phyloP scores from a whole-genome alignment of 768 basidiomycete genomes.

The Pisolithus tinctorius region DNA sequence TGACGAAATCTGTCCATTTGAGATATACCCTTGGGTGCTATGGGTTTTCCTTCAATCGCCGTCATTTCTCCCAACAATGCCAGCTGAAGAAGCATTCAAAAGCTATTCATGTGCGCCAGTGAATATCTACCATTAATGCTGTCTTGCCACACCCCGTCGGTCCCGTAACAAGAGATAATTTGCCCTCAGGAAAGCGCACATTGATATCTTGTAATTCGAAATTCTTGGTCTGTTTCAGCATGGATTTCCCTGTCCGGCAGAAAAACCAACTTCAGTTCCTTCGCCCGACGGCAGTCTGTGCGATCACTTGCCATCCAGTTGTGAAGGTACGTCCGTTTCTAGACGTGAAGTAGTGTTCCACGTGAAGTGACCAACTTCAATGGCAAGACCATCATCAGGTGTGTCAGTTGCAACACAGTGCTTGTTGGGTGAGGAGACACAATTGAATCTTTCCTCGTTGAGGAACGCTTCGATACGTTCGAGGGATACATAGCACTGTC shows the following conservation, averaged over 20 bases:
- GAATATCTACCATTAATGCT: conserved; percentile 32
- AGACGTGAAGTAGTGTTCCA: conserved; percentile 30
- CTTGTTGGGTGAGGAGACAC: conserved; percentile 28
- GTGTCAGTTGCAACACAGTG: conserved; percentile 6
- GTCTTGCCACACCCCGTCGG: conserved; percentile 48
- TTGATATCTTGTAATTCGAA: conserved; percentile 40
- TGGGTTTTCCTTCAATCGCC: conserved; percentile 26
- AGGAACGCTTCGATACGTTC: conserved; percentile 56
- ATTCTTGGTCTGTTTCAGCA: background rate
- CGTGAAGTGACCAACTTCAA: conserved; percentile 45
- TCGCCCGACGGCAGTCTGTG: background rate
- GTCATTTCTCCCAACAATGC: conserved; percentile 37
- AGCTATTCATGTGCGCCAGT: background rate
- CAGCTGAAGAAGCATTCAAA: conserved; percentile 12
- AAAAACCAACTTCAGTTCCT: conserved; percentile 9
- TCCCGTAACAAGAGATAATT: conserved; percentile 40
- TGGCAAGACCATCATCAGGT: conserved; percentile 34
- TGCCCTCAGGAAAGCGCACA: conserved; percentile 40
- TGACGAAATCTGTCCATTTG: conserved; percentile 29
- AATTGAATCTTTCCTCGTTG: conserved; percentile 56
- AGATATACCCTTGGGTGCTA: conserved; percentile 42
- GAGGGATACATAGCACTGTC: conserved; percentile 47
- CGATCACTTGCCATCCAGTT: no score
- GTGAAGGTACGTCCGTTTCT: no score
- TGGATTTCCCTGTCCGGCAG: background rate